Evolutionary conservation across 148 eudicot species (phyloP).

Genomic region (Nepenthes gracilis): DNA sequence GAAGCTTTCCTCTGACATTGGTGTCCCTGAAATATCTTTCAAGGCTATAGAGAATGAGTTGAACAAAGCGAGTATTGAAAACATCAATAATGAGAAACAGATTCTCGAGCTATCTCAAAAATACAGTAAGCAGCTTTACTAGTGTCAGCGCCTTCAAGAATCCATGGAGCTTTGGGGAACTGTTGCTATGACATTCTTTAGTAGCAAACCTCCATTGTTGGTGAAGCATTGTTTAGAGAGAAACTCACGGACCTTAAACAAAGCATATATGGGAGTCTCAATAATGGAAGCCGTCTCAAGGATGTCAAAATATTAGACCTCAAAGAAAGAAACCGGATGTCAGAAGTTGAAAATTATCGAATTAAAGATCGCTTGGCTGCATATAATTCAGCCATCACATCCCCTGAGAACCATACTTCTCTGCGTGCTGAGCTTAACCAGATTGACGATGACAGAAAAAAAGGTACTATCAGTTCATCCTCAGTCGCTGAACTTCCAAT

Average conservation of each 20-base stretch:
- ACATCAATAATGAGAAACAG: constrained; percentile 23
- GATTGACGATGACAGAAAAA: constrained; percentile 15
- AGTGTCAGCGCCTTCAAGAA: constrained; percentile 31
- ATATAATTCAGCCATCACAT: constrained; percentile 51
- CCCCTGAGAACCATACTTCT: constrained; percentile 49
- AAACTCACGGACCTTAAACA: constrained; percentile 53
- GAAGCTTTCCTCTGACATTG: too few species aligned
- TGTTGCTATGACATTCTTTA: constrained; percentile 38
- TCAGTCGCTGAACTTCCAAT: background rate
- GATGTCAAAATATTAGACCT: constrained; percentile 29
- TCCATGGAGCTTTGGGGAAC: constrained; percentile 47
- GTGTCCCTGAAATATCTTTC: constrained; percentile 25
- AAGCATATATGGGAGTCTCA: constrained; percentile 27
- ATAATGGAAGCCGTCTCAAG: constrained; percentile 36
- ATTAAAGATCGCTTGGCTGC: constrained; percentile 50
- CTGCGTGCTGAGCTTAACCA: constrained; percentile 18
- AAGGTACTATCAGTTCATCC: constrained; percentile 31
- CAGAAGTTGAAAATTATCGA: constrained; percentile 67
- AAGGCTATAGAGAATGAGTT: constrained; percentile 36
- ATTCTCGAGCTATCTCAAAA: constrained; percentile 32
- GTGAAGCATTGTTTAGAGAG: constrained; percentile 49
- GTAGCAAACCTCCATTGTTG: constrained; percentile 43
- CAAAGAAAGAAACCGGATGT: constrained; percentile 31
- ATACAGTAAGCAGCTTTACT: constrained; percentile 25
- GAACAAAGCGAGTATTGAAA: constrained; percentile 20